A percentile compares a stretch with the other conserved stretches of the same genome.
Conservation (phyloP, 805 yeast species). For the Teunomyces lycoperdinae region DNA sequence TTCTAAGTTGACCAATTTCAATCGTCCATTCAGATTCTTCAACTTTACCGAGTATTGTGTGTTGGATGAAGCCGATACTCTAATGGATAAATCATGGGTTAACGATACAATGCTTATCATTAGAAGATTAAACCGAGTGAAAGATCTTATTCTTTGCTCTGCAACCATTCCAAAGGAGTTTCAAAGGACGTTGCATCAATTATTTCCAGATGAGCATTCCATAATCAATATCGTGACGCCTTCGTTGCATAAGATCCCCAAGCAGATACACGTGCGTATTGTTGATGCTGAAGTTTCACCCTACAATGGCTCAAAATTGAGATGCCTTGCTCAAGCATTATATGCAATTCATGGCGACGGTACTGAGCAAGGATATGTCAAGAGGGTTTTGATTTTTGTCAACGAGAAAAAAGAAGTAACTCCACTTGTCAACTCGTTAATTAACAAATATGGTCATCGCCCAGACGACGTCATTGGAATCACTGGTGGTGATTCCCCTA, state of each 20-base stretch:
- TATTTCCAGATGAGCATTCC: slow-evolving; percentile 60
- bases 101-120: slow-evolving; percentile 60
- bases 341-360: slow-evolving; percentile 84
- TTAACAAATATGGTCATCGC: slow-evolving; percentile 33
- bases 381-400: slow-evolving; percentile 81
- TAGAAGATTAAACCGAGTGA: slow-evolving; percentile 48
- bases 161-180: slow-evolving; percentile 88
- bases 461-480: slow-evolving; percentile 56
- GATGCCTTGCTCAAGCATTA: slow-evolving; percentile 84
- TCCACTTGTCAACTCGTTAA: slow-evolving; percentile 54
- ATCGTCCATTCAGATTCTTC: slow-evolving; percentile 36
- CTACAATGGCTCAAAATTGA: slow-evolving; percentile 76
- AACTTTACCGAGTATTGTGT: slow-evolving; percentile 57
- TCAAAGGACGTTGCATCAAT: slow-evolving; percentile 52
- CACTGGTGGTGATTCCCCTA: slow-evolving; percentile 61
- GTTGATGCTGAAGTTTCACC: slow-evolving; percentile 78
- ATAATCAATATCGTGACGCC: slow-evolving; percentile 69
- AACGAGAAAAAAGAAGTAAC: slow-evolving; percentile 67
- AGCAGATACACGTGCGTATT: slow-evolving; percentile 64
- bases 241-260: slow-evolving; percentile 79
- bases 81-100: slow-evolving; percentile 78
- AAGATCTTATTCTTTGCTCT: slow-evolving; percentile 72
- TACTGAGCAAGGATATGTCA: slow-evolving; percentile 70
- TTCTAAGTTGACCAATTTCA: slow-evolving; percentile 26
- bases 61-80: slow-evolving; percentile 91